Percentiles rank a stretch among this genome's conserved stretches.
Conservation (phyloP, 2,329 filamentous ascomycete species). For the Alternaria postmessia region DNA sequence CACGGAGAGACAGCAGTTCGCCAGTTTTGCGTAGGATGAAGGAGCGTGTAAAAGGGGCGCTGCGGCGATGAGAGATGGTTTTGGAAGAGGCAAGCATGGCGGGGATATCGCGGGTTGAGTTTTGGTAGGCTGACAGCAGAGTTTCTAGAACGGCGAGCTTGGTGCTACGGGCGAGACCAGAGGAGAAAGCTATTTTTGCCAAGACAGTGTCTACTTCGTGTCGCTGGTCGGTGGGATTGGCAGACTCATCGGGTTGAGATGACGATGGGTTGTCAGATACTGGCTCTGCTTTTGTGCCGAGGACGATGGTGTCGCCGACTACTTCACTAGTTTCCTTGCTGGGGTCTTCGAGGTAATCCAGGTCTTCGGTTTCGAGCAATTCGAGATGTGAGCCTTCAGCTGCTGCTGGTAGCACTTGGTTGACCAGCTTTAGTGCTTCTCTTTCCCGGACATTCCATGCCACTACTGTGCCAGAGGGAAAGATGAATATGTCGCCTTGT, state of each 20-base stretch:
- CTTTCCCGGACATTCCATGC: constrained; percentile 86
- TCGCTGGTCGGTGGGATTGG: constrained; percentile 49
- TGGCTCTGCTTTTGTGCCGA: constrained; percentile 72
- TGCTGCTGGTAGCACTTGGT: constrained; percentile 75
- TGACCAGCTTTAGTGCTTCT: constrained; percentile 64
- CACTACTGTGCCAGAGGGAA: constrained; percentile 92
- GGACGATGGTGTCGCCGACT: constrained; percentile 84
- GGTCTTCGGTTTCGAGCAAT: constrained; percentile 82
- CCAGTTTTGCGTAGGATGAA: constrained; percentile 95
- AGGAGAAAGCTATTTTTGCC: constrained; percentile 96
- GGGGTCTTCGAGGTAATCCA: constrained; percentile 84
- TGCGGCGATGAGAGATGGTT: constrained; percentile 46
- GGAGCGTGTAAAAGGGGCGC: constrained; percentile 65
- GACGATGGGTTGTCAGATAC: constrained; percentile 12
- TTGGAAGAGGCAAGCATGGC: constrained; percentile 75
- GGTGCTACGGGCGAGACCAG: constrained; percentile 87
- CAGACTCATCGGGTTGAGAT: constrained; percentile 48
- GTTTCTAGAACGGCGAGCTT: constrained; percentile 93
- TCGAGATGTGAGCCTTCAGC: constrained; percentile 77
- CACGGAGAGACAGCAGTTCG: constrained; percentile 85
- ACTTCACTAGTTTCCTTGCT: constrained; percentile 77
- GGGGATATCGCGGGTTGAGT: constrained; percentile 84
- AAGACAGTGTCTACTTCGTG: constrained; percentile 69
- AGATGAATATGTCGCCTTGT: constrained; percentile 88
- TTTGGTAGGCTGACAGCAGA: constrained; percentile 82